Evolutionary conservation across 192 early-diverging fungal species (phyloP), one percentile per base, ranked within the genome.

Genomic region (Entomortierella chlamydospora): DNA sequence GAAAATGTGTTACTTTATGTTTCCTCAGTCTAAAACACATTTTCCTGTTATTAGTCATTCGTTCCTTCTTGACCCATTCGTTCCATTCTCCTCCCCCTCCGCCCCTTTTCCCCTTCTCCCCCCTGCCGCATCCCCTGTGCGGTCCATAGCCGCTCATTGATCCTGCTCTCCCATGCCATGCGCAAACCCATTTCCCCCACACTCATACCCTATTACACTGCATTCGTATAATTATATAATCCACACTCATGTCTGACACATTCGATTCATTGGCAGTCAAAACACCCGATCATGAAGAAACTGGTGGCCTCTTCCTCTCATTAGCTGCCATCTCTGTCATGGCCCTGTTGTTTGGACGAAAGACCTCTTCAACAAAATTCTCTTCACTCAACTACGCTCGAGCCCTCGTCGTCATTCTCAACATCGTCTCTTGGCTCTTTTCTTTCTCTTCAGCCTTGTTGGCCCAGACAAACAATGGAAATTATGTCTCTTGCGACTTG

Each of bases 381-480:
- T 54, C 73, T n/a, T 67, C 70, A 29, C 37, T 83, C 33, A 82
- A 72, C 45, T 86, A 86, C 70, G 63, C 81, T 12, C 81, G 85
- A 9, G 59, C 59, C 4, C 67, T 86, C 5, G 64, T 86, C 33
- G 61, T 84, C 25, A 13, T 30, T 4, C 69, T 86, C n/a, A 84
- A 83, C 25, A 23, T 70, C 5, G 20, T 81, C 34, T 73, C 81
- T 7, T 86, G 85, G 85, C 73, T 78, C 18, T 86, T 82, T 60
- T 73, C 82, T 23, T 15, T 86, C 47, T 72, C 81, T n/a, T 64
- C 81, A 1, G 73, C 81, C 18, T 70, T 84, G 70, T 57, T 83
- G 2, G 83, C 72, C 29, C 83, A 83, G 53, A 86, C 85, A 34
- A 86, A 86, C 59, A 79, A 86, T 54, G 61, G 57, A 33, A 86